Base-by-base conservation (phyloP, 306 rosid species). In the Echinosophora koreensis region DNA sequence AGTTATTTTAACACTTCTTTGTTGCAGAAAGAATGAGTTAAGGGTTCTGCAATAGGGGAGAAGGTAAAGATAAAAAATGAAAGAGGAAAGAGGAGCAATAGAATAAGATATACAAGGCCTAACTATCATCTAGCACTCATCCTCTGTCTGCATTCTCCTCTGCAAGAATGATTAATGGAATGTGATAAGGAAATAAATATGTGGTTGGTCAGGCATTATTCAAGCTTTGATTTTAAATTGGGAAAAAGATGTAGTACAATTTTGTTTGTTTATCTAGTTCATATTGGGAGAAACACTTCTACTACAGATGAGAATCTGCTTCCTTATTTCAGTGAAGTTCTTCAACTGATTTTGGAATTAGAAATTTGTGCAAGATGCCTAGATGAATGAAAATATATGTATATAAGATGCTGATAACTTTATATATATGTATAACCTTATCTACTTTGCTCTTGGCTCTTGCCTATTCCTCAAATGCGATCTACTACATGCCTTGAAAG, bases 1-100 rank as follows among this genome's bases (percentile, higher is more conserved):
- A 2, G 10, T 30, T 61, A 54, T 39, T 63, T 70, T 57, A 12
- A 12, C 49, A 59, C 54, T 46, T 63, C 4, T 47, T 56, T 39
- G 58, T 84, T 78, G 83, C 89, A 92, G 97, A 84, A 75, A 89
- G 52, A 85, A 77, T 83, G 85, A 84, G 62, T 27, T 82, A 68
- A 73, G 32, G 66, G 56, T 76, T 72, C 11, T 74, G 75, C 41
- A 77, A 72, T 50, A 67, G 27, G 57, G 73, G 55, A 59, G 71
- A 52, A 35, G 69, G 22, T 44, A 69, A 18, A 47, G 62, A 71
- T 12, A 2, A 44, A 79, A 62, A 77, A 42, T 59, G 56, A 66
- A 82, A 66, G 49, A 34, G 81, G 38, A 76, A 75, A 67, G 38
- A 54, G 12, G 46, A 71, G 64, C 1, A 9, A 14, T 22, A 5